These are phyloP conservation scores for Beverwykella pulmonaria DNA, from an alignment of 495 filamentous ascomycete species.

Conservation along the genomic window DNA sequence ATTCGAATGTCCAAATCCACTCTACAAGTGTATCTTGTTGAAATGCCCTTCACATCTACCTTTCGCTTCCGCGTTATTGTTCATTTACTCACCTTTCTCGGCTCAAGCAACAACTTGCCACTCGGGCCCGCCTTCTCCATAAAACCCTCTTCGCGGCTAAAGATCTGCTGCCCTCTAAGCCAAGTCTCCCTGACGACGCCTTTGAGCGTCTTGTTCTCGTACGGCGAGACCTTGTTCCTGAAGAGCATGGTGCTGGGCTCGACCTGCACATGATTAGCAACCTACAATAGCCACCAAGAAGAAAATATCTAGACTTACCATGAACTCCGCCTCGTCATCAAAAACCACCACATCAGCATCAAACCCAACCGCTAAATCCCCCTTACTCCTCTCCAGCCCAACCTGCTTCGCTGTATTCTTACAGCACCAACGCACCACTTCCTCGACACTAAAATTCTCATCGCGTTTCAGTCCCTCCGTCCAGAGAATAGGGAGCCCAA, in stretches of 20 bases:
- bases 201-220: conserved; percentile 78
- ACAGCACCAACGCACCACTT: conserved; percentile 83
- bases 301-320: conserved; percentile 48
- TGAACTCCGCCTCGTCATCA: conserved; percentile 79
- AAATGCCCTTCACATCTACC: too few species aligned
- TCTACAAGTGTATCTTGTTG: too few species aligned
- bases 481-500: conserved; percentile 90
- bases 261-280: conserved; percentile 26
- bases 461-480: conserved; percentile 68
- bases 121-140: conserved; percentile 57
- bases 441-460: conserved; percentile 57
- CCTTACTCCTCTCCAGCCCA: conserved; percentile 80
- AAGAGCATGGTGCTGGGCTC: conserved; percentile 71
- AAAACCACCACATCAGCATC: conserved; percentile 94
- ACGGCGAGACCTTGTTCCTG: conserved; percentile 92
- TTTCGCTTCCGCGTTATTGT: too few species aligned
- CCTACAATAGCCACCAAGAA: neutral
- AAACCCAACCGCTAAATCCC: conserved; percentile 77
- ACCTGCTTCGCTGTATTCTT: conserved; percentile 90
- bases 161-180: conserved; percentile 79
- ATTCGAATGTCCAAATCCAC: too few species aligned
- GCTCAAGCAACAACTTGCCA: conserved; percentile 66
- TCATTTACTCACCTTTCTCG: conserved; percentile 45
- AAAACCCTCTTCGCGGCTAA: conserved; percentile 65
- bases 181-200: conserved; percentile 89